phyloP scores from a whole-genome alignment of 306 rosid genomes.

The Benincasa hispida region DNA sequence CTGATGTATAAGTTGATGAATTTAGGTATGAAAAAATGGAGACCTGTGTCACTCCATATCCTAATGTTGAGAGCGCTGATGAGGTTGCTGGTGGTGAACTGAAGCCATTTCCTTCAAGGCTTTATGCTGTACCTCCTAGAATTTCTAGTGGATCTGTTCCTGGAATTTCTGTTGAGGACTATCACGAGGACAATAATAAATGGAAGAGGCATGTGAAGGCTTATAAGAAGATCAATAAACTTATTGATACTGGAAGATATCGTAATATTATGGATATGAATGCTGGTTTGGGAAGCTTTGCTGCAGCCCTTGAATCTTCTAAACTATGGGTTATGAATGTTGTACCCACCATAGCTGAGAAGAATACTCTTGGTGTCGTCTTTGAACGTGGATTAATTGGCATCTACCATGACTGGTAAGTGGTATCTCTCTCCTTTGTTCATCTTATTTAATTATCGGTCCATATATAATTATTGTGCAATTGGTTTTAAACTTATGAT shows the following conservation, averaged over 20 bases:
- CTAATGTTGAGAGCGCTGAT: conserved; percentile 15
- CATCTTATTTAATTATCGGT: background rate
- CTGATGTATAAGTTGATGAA: background rate
- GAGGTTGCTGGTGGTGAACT: conserved; percentile 38
- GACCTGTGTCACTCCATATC: conserved; percentile 53
- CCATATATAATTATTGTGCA: background rate
- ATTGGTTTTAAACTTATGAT: background rate
- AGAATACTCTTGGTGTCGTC: conserved; percentile 52
- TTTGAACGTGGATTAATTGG: conserved; percentile 83
- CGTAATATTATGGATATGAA: conserved; percentile 95
- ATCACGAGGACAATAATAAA: conserved; percentile 46
- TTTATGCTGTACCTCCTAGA: conserved; percentile 73
- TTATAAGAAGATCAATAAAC: conserved; percentile 60
- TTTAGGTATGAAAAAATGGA: conserved; percentile 90
- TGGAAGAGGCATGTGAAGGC: conserved; percentile 89
- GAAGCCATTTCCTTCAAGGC: conserved; percentile 69
- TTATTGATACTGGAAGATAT: conserved; percentile 77
- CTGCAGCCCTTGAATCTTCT: conserved; percentile 66
- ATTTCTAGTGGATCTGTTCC: conserved; percentile 68
- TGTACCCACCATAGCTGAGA: conserved; percentile 76
- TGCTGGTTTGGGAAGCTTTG: conserved; percentile 91
- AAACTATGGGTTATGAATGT: conserved; percentile 96
- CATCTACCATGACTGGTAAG: conserved; percentile 95
- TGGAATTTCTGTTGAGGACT: conserved; percentile 51
- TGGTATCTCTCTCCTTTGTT: conserved; percentile 35